Evolutionary conservation across 2,329 filamentous ascomycete species (phyloP).

Genomic region (Colletotrichum tabaci): DNA sequence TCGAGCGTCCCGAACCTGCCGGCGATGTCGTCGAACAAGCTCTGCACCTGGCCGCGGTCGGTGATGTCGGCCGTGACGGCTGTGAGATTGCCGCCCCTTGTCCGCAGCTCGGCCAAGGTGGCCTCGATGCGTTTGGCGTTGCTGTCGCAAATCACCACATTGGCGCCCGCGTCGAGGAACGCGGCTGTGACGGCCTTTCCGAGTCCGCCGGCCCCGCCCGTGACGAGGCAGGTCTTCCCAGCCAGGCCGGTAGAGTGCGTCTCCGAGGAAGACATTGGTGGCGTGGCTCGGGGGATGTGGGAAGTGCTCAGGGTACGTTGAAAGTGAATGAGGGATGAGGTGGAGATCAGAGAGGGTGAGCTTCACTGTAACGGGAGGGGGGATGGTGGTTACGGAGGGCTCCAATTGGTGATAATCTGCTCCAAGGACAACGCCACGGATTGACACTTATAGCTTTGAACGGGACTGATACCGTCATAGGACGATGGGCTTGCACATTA

Average conservation of each 20-base stretch:
- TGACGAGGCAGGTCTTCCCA: constrained; percentile 50
- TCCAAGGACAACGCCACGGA: not conserved
- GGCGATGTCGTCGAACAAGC: constrained; percentile 38
- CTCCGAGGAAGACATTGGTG: not conserved
- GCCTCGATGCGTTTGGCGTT: constrained; percentile 28
- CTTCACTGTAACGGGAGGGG: not conserved
- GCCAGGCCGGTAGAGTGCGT: not conserved
- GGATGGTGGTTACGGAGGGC: not conserved
- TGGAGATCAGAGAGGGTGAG: not conserved
- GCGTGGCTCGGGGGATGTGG: not conserved
- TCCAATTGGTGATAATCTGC: not conserved
- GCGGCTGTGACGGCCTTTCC: constrained; percentile 49
- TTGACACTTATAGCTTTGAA: not conserved
- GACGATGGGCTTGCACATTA: not conserved
- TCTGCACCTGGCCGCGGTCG: not conserved
- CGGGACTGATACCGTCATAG: not conserved
- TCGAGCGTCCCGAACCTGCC: constrained; percentile 49
- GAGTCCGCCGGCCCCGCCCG: constrained; percentile 50
- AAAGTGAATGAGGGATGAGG: not conserved
- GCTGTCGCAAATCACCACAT: constrained; percentile 52
- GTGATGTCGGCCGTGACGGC: constrained; percentile 3
- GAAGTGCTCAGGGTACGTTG: not conserved
- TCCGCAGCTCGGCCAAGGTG: not conserved
- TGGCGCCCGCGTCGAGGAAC: constrained; percentile 49
- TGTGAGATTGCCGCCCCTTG: not conserved